Evolutionary conservation across 345 rosid genomes (phyloP), one percentile per base, ranked within the genome.

Genomic region (Chamaenerion angustifolium): DNA sequence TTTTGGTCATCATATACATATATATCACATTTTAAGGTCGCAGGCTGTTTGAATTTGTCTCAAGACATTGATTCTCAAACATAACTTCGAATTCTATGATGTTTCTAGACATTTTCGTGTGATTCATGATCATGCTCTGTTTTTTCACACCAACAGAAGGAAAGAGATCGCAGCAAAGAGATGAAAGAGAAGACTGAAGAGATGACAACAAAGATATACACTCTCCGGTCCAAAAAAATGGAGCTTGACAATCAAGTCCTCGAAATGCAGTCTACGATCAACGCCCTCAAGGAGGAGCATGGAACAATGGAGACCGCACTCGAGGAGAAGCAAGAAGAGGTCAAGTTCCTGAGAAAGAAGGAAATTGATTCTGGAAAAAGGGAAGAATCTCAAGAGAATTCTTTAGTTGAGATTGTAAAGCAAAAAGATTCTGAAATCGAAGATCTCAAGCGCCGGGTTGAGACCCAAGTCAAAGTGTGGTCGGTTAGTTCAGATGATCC

Each of bases 241-340:
- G 79, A 76, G 69, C 70, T 67, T 16, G 65, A 74, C 17, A 41
- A 77, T 31, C 65, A 67, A 56, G 35, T 72, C 25, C 51, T 70
- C 3, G 81, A 76, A 62, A 62, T 68, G 79, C 74, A 70, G 40
- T 74, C 85, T 16, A 71, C 73, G 0, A 64, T 78, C 16, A 69
- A 60, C 40, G 74, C 82, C 56, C 53, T 82, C n/a, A 78, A 63
- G 55, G 85, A 82, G 17, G 85, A 76, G 58, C 72, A 57, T 2
- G 66, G 61, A 56, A 48, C 63, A 0, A 11, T 82, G 69, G 79
- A 74, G 66, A 65, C 62, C 13, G 63, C 76, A 21, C 46, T 74
- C 35, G 68, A 70, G 65, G 82, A 78, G 64, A 74, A 56, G 61
- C 67, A 54, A 40, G 68, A 54, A 11, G 71, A 74, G 67, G 67